Conservation (phyloP, 768 basidiomycete genomes). For the Mycena vitilis region DNA sequence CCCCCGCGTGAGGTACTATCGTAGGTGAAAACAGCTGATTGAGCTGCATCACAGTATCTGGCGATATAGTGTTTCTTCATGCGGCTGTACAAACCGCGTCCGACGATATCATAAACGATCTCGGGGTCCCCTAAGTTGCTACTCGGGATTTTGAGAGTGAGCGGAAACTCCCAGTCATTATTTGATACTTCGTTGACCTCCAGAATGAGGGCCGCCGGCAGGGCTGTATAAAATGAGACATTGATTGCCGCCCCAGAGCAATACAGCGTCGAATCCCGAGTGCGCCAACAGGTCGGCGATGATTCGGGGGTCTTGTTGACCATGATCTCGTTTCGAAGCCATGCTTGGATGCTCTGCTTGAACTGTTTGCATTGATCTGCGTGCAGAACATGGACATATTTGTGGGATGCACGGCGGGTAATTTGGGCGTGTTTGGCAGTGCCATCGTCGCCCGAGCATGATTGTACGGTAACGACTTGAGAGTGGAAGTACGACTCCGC, state of each 20-base stretch:
- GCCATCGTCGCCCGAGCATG: not conserved
- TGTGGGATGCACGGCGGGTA: not conserved
- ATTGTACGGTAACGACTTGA: not conserved
- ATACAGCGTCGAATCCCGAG: not conserved
- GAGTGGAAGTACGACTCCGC: constrained; percentile 2
- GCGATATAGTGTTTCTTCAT: constrained; percentile 40
- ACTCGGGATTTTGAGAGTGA: constrained; percentile 20
- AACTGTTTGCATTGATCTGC: not conserved
- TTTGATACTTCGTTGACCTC: constrained; percentile 27
- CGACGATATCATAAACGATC: constrained; percentile 41
- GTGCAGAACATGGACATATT: not conserved
- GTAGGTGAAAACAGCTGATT: not conserved
- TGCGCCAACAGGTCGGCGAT: not conserved
- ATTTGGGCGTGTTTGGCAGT: constrained; percentile 5
- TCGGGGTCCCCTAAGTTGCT: constrained; percentile 19
- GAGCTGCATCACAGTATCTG: constrained; percentile 24
- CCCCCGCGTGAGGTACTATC: not conserved
- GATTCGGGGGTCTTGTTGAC: not conserved
- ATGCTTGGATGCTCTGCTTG: not conserved
- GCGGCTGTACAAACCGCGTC: constrained; percentile 37
- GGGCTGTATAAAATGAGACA: constrained; percentile 31
- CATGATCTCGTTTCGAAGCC: not conserved
- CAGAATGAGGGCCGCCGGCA: not conserved
- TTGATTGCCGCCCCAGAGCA: constrained; percentile 3
- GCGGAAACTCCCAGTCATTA: constrained; percentile 40